Evolutionary conservation across 768 basidiomycete species (phyloP).

Genomic region (Trichaptum fuscoviolaceum): DNA sequence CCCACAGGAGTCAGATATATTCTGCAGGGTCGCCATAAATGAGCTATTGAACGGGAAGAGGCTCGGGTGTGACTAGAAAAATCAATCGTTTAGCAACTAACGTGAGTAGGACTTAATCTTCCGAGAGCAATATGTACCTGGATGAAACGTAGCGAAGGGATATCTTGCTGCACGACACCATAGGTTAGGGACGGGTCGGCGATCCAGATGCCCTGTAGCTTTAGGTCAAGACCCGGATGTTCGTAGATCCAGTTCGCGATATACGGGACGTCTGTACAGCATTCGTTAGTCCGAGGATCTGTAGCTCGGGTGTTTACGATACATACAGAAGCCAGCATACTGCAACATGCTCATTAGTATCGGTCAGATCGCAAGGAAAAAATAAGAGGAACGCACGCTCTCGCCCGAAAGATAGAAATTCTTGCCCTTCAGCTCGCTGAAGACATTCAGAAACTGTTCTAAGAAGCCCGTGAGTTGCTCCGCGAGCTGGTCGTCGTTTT

Average conservation of each 20-base stretch:
- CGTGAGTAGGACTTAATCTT: background rate
- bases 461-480: constrained; percentile 56
- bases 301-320: background rate
- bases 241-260: constrained; percentile 21
- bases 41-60: constrained; percentile 56
- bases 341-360: background rate
- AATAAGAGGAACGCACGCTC: constrained; percentile 45
- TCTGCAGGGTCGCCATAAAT: constrained; percentile 42
- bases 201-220: constrained; percentile 19
- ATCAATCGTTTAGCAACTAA: background rate
- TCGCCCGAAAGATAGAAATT: constrained; percentile 69
- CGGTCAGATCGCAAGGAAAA: background rate
- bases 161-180: constrained; percentile 17
- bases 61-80: constrained; percentile 45
- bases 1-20: constrained; percentile 28
- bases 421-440: constrained; percentile 67
- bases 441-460: constrained; percentile 71
- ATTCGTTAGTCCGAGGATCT: background rate
- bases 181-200: constrained; percentile 18
- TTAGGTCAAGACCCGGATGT: constrained; percentile 17
- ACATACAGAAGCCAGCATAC: constrained; percentile 29
- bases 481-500: constrained; percentile 53
- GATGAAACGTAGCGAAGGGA: constrained; percentile 17
- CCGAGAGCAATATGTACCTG: constrained; percentile 7
- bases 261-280: constrained; percentile 13